A percentile compares a stretch with the other conserved stretches of the same genome.
Evolutionary conservation across 495 filamentous ascomycete species (phyloP).

Genomic region (Neurospora sp.): DNA sequence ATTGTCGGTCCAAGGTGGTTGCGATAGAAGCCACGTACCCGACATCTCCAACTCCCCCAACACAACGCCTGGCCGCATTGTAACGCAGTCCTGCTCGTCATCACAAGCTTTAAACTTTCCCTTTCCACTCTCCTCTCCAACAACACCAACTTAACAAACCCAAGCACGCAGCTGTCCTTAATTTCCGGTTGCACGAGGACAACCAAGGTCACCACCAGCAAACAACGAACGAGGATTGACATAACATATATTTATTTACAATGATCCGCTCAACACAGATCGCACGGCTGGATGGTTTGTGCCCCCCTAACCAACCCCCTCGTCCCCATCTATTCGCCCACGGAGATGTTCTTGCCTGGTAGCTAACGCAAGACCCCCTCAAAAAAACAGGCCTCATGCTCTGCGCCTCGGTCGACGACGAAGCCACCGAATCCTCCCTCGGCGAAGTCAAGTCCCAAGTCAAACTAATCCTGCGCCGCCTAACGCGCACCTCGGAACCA

Average conservation of each 20-base stretch:
- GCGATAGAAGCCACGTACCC: background rate
- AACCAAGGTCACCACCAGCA: background rate
- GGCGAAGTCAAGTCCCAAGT: slow-evolving; percentile 81
- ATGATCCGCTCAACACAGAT: slow-evolving; percentile 98
- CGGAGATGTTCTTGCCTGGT: background rate
- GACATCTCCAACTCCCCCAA: background rate
- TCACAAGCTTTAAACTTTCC: background rate
- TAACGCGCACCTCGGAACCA: slow-evolving; percentile 78
- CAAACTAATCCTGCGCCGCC: slow-evolving; percentile 76
- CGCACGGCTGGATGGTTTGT: slow-evolving; percentile 77
- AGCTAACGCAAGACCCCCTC: slow-evolving; percentile 10
- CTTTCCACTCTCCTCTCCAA: background rate
- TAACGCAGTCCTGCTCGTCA: background rate
- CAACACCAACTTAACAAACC: background rate
- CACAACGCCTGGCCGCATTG: background rate
- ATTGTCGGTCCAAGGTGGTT: background rate
- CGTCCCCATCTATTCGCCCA: background rate
- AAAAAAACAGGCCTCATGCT: slow-evolving; percentile 67
- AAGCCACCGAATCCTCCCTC: slow-evolving; percentile 58
- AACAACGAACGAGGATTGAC: background rate
- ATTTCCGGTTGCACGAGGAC: background rate
- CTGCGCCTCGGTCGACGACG: slow-evolving; percentile 89
- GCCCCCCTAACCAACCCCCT: background rate
- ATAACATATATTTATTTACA: slow-evolving; percentile 14
- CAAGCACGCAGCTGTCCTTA: background rate